Percentiles rank a stretch among this genome's conserved stretches.
Evolutionary conservation across 2,329 filamentous ascomycete species (phyloP).

Genomic region (Thielaviopsis musarum): DNA sequence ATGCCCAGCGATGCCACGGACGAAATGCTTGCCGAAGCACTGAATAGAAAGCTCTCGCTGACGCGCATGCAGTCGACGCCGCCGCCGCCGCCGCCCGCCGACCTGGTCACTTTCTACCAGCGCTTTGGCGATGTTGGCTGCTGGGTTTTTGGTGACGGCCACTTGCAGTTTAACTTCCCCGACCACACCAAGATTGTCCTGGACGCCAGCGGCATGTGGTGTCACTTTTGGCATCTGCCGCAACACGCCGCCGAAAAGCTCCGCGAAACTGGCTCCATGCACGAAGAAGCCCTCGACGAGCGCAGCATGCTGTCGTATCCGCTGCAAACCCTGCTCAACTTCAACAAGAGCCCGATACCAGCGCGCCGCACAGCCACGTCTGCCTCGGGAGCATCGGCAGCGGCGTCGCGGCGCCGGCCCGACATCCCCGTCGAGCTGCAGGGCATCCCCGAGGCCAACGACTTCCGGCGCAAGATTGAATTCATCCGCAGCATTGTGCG

Average conservation of each 20-base stretch:
- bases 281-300: constrained; percentile 51
- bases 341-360: constrained; percentile 30
- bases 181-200: constrained; percentile 76
- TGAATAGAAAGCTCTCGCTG: constrained; percentile 6
- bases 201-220: constrained; percentile 55
- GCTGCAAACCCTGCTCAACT: constrained; percentile 57
- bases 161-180: constrained; percentile 71
- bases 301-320: constrained; percentile 57
- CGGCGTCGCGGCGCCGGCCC: constrained; percentile 33
- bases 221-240: constrained; percentile 62
- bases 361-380: constrained; percentile 17
- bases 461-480: constrained; percentile 55
- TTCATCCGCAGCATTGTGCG: constrained; percentile 52
- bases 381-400: constrained; percentile 18
- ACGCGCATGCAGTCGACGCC: constrained; percentile 1
- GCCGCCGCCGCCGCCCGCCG: constrained; percentile 22
- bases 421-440: constrained; percentile 44
- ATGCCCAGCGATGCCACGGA: constrained; percentile 5
- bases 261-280: constrained; percentile 46
- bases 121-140: constrained; percentile 65
- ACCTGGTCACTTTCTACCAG: constrained; percentile 66
- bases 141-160: constrained; percentile 67
- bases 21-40: constrained; percentile 4
- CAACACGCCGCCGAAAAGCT: constrained; percentile 53
- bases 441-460: constrained; percentile 52